These are phyloP conservation scores for Coemansia javaensis DNA, from an alignment of 192 early-diverging fungal genomes.

Conservation along the genomic window DNA sequence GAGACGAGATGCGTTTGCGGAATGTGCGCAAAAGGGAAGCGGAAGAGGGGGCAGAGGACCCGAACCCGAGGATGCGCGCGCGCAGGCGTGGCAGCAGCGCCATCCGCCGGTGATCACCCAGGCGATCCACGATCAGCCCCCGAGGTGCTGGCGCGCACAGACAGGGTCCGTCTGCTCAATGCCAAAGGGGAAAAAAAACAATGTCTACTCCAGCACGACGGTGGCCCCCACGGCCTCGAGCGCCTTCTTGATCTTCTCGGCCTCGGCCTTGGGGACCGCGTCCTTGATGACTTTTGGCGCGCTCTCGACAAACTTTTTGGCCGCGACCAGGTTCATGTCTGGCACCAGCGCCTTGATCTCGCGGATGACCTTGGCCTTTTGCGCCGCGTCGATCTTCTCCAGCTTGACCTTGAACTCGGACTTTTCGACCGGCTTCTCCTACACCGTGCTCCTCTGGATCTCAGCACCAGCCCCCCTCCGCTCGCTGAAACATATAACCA, in stretches of 20 bases:
- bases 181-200: neutral
- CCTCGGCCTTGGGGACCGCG: conserved; percentile 84
- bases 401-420: conserved; percentile 94
- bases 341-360: conserved; percentile 94
- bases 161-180: neutral
- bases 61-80: no score
- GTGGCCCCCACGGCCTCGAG: conserved; percentile 91
- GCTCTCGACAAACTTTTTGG: conserved; percentile 99
- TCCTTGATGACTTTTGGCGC: conserved; percentile 96
- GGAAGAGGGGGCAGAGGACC: no score
- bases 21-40: no score
- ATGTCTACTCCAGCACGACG: conserved; percentile 76
- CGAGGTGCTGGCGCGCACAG: no score
- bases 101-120: no score
- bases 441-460: no score
- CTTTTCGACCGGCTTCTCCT: conserved; percentile 89
- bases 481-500: neutral
- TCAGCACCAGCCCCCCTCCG: no score
- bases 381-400: conserved; percentile 87
- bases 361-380: conserved; percentile 97
- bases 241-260: conserved; percentile 94
- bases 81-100: no score
- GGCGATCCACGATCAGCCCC: no score
- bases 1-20: no score
- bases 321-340: conserved; percentile 93